Percentiles rank a stretch among this genome's conserved stretches.
Conservation (phyloP, 495 filamentous ascomycete species). For the Aspergillus bertholletiae region DNA sequence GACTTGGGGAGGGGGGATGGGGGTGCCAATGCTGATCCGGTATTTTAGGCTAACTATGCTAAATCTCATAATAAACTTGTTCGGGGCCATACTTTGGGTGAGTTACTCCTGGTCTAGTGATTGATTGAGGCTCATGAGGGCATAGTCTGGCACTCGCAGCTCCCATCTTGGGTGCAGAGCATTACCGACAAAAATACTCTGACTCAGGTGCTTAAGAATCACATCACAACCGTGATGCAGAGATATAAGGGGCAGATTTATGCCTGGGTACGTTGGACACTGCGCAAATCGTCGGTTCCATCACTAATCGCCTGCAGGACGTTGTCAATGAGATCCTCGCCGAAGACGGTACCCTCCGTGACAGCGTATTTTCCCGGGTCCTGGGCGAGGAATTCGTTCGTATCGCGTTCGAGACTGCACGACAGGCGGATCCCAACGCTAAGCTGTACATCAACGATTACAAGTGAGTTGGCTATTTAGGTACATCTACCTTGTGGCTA, state of each 20-base stretch:
- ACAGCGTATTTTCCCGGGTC: conserved; percentile 52
- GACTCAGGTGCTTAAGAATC: conserved; percentile 33
- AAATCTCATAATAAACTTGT: conserved; percentile 41
- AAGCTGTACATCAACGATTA: conserved; percentile 68
- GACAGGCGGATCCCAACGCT: conserved; percentile 49
- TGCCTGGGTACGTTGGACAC: conserved; percentile 36
- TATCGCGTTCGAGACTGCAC: conserved; percentile 55
- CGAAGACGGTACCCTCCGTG: conserved; percentile 61
- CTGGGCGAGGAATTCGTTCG: conserved; percentile 55
- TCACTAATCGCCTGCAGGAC: conserved; percentile 40
- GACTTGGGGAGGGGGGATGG: neutral
- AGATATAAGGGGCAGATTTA: conserved; percentile 44
- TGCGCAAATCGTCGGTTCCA: neutral
- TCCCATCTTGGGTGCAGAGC: conserved; percentile 44
- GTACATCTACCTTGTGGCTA: neutral
- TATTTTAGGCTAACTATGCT: conserved; percentile 42
- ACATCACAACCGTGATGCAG: conserved; percentile 21
- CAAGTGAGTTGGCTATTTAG: conserved; percentile 20
- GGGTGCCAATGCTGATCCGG: neutral
- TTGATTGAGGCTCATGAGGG: neutral
- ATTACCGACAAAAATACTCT: conserved; percentile 44
- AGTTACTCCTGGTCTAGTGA: neutral
- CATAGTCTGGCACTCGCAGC: conserved; percentile 50
- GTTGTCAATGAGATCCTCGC: conserved; percentile 70
- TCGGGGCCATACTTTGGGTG: conserved; percentile 48